Evolutionary conservation across 1,139 yeast genomes (phyloP).

Genomic region (Pichia sp.): DNA sequence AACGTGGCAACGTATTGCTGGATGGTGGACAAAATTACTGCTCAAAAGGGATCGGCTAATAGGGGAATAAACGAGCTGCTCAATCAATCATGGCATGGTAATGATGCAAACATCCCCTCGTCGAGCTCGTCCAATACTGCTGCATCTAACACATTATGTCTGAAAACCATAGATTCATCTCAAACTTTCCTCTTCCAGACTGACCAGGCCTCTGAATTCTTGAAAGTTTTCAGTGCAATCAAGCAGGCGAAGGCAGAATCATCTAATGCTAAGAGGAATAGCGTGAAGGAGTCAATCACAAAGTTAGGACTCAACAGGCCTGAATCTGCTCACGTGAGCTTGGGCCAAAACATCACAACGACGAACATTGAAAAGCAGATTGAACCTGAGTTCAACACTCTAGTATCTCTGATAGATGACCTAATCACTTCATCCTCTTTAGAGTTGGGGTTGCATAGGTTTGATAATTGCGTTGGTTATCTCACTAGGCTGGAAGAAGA

Average conservation of each 20-base stretch:
- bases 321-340: slow-evolving; percentile 6
- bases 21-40: slow-evolving; percentile 20
- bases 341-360: slow-evolving; percentile 34
- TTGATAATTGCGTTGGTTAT: slow-evolving; percentile 23
- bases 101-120: not conserved
- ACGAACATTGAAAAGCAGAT: slow-evolving; percentile 23
- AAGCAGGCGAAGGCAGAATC: slow-evolving; percentile 61
- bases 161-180: slow-evolving; percentile 19
- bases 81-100: too few relatives aligned
- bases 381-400: slow-evolving; percentile 12
- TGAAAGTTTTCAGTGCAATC: slow-evolving; percentile 50
- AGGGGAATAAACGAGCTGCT: slow-evolving; percentile 7
- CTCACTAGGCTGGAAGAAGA: slow-evolving; percentile 50
- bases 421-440: slow-evolving; percentile 22
- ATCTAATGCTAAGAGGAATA: slow-evolving; percentile 37
- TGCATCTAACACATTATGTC: not conserved
- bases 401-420: slow-evolving; percentile 19
- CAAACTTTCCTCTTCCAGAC: slow-evolving; percentile 58
- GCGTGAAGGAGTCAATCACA: slow-evolving; percentile 35
- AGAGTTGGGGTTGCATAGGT: slow-evolving; percentile 22
- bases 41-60: slow-evolving; percentile 8
- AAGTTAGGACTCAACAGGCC: slow-evolving; percentile 27
- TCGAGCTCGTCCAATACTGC: too few relatives aligned
- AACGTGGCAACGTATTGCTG: slow-evolving; percentile 71
- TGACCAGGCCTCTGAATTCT: slow-evolving; percentile 53